Base-by-base conservation (phyloP, 495 filamentous ascomycete species). In the Aspergillus sclerotiicarbonarius region DNA sequence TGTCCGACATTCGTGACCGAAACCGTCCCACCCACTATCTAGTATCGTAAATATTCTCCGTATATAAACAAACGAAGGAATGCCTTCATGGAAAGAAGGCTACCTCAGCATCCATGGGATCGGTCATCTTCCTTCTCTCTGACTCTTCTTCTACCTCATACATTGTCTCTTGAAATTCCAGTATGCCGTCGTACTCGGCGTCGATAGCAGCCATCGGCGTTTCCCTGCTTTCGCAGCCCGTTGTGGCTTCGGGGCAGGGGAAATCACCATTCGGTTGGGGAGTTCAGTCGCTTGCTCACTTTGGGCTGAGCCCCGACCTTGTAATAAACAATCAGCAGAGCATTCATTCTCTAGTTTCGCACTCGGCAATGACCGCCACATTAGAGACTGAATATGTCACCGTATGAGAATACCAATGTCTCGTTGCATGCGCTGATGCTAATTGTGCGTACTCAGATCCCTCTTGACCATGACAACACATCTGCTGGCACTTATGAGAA, bases 401-500 rank as follows among this genome's bases (percentile, higher is more conserved):
- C 51, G 73, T 76, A 64, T 25, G 66, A 25, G 5, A 5, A 25
- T 25, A 56, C 12, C 39, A 50, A 13, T 21, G 15, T 18, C 31
- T 33, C 8, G 6, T 21, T 29, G 4, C 18, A 4, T n/a, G 30
- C 20, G 12, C 8, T 30, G 25, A 8, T 20, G 19, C 16, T 43
- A 35, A 39, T 37, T 20, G 8, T n/a, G 35, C 10, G 10, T 29
- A 1, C 12, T 13, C 50, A 79, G 76, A 65, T 82, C 15, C 78
- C 79, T 2, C 76, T 82, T 21, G 77, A 82, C 51, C 77, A 82
- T 30, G 58, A 57, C 16, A 56, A 79, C 53, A 4, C 64, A 7
- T 74, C 69, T 0, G 62, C 74, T 6, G 77, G 77, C 1, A 80
- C 72, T 0, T 86, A 83, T 53, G 18, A 64, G 16, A 85, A 85